Evolutionary conservation across 2,329 filamentous ascomycete species (phyloP), one percentile per base, ranked within the genome.

Genomic region (Tolypocladium guangdongense): DNA sequence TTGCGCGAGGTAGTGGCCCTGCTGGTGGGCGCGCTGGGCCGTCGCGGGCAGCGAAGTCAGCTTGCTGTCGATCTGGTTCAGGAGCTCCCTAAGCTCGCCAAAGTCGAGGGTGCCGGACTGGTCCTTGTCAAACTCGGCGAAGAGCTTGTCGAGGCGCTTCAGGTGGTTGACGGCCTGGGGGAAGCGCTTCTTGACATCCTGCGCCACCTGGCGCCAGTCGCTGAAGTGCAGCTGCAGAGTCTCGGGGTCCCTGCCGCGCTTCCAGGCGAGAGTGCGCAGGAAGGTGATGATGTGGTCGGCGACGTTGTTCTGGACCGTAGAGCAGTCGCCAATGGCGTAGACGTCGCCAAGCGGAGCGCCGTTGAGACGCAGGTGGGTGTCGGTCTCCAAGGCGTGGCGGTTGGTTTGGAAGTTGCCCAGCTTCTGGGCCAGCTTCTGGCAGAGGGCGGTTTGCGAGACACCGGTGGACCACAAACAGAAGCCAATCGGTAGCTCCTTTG

Each of bases 401-500:
- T 99, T 99, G 58, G 83, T 90, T 68, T 99, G 93, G 16, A 74
- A 71, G 5, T 86, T 76, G 20, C 82, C 83, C 3, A 99, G 81
- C 62, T 90, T 88, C n/a, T 80, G 74, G 3, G 91, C 85, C 32
- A 99, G 73, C 20, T 75, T 85, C 69, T 90, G 81, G 66, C 83
- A 87, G 59, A 99, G 84, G 30, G 87, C 80, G 5, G 89, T 88
- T 66, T 95, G 93, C 0, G 91, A 78, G 43, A 99, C 92, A 56
- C 93, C 93, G 0, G 93, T 99, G 0, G 93, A 97, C 93, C 93
- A 99, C 16, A 99, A 77, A 63, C 93, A 97, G 74, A 99, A 96
- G 32, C 90, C 93, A 76, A 90, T 91, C 0, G 93, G 92, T 0
- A 99, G 82, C 63, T 99, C 93, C 68, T 99, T 99, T 27, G 84